Percentiles rank a stretch among this genome's conserved stretches.
phyloP scores from a whole-genome alignment of 2,329 filamentous ascomycete species.

The Xylariomycetidae sp. region DNA sequence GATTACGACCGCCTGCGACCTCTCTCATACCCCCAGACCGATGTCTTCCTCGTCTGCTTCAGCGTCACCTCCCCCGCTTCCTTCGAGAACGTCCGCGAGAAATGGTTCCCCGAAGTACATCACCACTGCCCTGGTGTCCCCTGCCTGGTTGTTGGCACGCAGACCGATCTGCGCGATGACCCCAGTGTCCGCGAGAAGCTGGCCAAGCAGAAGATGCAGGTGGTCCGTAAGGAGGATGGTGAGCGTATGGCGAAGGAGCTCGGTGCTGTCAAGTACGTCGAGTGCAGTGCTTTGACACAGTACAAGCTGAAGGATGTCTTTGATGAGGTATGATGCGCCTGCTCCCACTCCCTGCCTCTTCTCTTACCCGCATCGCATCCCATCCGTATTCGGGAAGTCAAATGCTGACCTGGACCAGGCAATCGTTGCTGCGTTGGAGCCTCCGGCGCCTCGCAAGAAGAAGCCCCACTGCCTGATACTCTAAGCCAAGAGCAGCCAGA shows the following conservation, averaged over 20 bases:
- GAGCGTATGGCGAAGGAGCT: conserved; percentile 95
- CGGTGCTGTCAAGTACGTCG: conserved; percentile 97
- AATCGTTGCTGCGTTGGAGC: conserved; percentile 91
- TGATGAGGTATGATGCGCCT: conserved; percentile 93
- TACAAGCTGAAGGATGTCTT: conserved; percentile 99
- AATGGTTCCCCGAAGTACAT: conserved; percentile 98
- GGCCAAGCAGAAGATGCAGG: conserved; percentile 90
- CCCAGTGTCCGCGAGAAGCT: conserved; percentile 83
- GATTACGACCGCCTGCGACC: conserved; percentile 97
- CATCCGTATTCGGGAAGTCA: no score
- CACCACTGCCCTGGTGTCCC: conserved; percentile 98
- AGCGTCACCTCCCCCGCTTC: conserved; percentile 95
- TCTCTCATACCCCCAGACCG: conserved; percentile 95
- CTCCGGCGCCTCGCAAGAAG: conserved; percentile 75
- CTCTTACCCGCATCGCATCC: no score
- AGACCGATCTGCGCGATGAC: conserved; percentile 93
- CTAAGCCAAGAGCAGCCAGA: conserved; percentile 32
- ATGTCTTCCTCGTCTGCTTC: conserved; percentile 98
- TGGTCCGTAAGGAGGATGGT: conserved; percentile 86
- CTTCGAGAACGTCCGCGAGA: conserved; percentile 98
- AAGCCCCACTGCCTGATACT: conserved; percentile 64
- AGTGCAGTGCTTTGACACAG: conserved; percentile 96
- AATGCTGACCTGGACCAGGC: conserved; percentile 50
- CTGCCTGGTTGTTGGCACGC: conserved; percentile 95
- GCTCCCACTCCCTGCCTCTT: no score